Conservation (phyloP, 148 eudicot genomes). For the Dysphania ambrosioides region DNA sequence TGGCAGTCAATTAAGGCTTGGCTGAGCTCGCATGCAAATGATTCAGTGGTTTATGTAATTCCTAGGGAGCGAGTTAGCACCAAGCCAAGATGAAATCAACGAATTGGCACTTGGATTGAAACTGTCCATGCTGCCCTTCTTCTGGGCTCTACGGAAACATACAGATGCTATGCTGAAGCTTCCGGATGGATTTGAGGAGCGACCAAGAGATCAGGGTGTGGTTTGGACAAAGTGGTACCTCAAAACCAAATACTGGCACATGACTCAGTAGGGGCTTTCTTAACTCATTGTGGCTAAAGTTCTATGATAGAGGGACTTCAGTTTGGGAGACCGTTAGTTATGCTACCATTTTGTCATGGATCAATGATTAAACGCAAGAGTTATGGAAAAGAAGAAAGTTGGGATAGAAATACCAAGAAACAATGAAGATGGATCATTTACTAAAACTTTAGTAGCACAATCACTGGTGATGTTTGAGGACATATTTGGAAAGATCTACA, state of each 20-base stretch:
- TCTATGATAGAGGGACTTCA: constrained; percentile 37
- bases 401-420: constrained; percentile 33
- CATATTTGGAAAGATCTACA: constrained; percentile 26
- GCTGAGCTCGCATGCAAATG: constrained; percentile 33
- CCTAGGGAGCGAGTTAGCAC: constrained; percentile 39
- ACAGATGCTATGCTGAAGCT: constrained; percentile 25
- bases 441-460: constrained; percentile 35
- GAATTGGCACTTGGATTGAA: constrained; percentile 47
- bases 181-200: constrained; percentile 47
- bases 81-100: constrained; percentile 30
- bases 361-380: constrained; percentile 33
- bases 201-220: constrained; percentile 35
- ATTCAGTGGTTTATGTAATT: constrained; percentile 44
- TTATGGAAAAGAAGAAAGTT: constrained; percentile 27
- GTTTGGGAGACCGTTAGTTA: constrained; percentile 26
- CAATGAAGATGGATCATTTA: constrained; percentile 35
- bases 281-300: constrained; percentile 47
- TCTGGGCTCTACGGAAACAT: constrained; percentile 40
- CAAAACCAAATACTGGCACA: constrained; percentile 44
- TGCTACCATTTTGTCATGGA: constrained; percentile 31
- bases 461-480: constrained; percentile 30
- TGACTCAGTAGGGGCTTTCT: constrained; percentile 44
- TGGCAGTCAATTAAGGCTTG: constrained; percentile 31
- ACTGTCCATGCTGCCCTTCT: constrained; percentile 31
- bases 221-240: constrained; percentile 50